phyloP scores from a whole-genome alignment of 2,329 filamentous ascomycete genomes.

The Ustilaginoidea virens region DNA sequence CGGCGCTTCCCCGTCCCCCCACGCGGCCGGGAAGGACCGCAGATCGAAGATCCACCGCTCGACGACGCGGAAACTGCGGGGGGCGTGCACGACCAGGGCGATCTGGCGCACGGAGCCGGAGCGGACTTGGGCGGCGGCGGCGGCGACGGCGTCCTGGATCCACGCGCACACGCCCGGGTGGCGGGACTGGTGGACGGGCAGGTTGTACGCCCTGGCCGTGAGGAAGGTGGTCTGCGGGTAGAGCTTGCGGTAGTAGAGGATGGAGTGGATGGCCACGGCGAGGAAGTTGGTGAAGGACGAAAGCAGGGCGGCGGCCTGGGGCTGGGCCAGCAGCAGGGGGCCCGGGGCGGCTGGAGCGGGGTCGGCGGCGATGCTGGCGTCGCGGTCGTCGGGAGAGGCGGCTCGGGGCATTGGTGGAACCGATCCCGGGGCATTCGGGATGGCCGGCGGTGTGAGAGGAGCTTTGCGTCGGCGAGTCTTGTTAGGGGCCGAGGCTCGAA shows the following conservation, averaged over 20 bases:
- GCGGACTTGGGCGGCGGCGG: slow-evolving; percentile 55
- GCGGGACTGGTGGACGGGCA: slow-evolving; percentile 69
- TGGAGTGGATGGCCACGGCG: slow-evolving; percentile 67
- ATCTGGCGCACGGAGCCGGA: slow-evolving; percentile 32
- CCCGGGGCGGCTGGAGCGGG: background rate
- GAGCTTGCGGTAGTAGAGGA: slow-evolving; percentile 67
- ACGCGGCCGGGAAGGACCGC: slow-evolving; percentile 26
- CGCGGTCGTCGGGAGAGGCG: background rate
- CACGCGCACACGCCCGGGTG: slow-evolving; percentile 77
- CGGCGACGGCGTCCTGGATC: slow-evolving; percentile 66
- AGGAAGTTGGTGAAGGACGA: slow-evolving; percentile 65
- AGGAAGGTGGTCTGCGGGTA: slow-evolving; percentile 71
- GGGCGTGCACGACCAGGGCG: slow-evolving; percentile 31
- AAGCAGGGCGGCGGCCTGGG: slow-evolving; percentile 34
- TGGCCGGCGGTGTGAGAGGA: too few species aligned
- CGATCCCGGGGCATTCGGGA: too few species aligned
- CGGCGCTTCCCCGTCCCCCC: background rate
- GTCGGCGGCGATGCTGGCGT: background rate
- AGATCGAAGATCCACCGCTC: slow-evolving; percentile 50
- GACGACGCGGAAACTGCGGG: slow-evolving; percentile 24
- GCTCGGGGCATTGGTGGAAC: too few species aligned
- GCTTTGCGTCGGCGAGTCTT: too few species aligned
- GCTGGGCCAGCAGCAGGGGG: slow-evolving; percentile 19
- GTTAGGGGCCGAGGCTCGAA: too few species aligned
- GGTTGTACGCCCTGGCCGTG: slow-evolving; percentile 65